Base-by-base conservation (phyloP, 139 green algal genomes). In the Chlamydomonas sp. region DNA sequence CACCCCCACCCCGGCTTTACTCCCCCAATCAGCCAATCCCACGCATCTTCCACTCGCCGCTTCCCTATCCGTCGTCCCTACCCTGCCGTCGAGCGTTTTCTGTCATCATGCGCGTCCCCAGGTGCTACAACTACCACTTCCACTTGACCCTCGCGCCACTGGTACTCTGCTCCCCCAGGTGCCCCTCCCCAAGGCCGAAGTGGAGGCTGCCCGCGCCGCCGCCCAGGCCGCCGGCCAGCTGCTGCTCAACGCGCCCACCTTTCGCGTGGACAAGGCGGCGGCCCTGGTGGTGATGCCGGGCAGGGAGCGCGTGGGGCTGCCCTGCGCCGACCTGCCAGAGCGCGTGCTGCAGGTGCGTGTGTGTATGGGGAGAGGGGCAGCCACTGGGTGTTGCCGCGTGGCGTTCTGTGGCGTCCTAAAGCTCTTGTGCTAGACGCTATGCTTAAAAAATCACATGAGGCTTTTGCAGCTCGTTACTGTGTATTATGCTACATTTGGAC, bases 301-400 rank as follows among this genome's bases (percentile, higher is more conserved):
- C 8, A 20, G 31, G 2, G 82, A 10, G 57, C 64, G 10, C 64
- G 49, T 67, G 2, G 80, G 89, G 8, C 90, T 98, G 82, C 96
- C 97, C 10, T 97, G 94, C 90, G 83, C 90, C 0, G 93, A 96
- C 12, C 92, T 99, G 78, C 96, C 97, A 8, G 93, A 96, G 89
- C 61, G 94, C 10, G 93, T 99, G n/a, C 87, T 96, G 61, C 84
- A 94, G 57, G 91, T 94, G 14, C 92, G 97, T 12, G 14, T 18
- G 76, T 5, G 16, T 9, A 8, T 58, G 76, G 57, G 76, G 0
- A 1, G 63, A 64, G 77, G 60, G n/a, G 0, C 63, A 1, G 20
- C 31, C 8, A 8, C 7, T 7, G 5, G 0, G 31, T 59, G 31
- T n/a, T 71, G 77, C 67, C 63, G 67, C 16, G 67, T 9, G 14